These are phyloP conservation scores for Rhododendron mucronatum DNA, from an alignment of 148 eudicot species.

Conservation along the genomic window DNA sequence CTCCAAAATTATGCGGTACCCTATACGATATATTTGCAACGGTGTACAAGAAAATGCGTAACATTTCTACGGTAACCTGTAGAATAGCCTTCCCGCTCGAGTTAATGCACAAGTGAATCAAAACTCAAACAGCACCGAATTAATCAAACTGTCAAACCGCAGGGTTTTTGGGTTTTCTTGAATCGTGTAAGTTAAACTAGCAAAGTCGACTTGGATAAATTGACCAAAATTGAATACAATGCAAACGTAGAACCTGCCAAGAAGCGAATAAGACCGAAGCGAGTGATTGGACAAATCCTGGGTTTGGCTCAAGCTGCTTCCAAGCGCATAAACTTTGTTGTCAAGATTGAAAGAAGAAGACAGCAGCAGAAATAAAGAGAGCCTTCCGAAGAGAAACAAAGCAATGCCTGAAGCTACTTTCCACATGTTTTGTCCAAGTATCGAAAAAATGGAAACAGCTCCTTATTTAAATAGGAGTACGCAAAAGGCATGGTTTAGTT, in stretches of 20 bases:
- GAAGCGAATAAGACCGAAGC: slow-evolving; percentile 11
- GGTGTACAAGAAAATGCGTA: too few relatives aligned
- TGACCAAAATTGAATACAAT: neutral
- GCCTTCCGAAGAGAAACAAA: neutral
- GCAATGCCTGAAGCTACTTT: slow-evolving; percentile 3
- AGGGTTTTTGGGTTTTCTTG: too few relatives aligned
- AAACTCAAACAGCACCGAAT: too few relatives aligned
- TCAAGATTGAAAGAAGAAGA: neutral
- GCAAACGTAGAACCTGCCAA: slow-evolving; percentile 23
- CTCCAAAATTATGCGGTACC: too few relatives aligned
- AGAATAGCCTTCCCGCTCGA: too few relatives aligned
- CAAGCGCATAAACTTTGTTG: slow-evolving; percentile 10
- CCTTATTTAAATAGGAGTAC: neutral
- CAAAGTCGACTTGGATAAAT: neutral
- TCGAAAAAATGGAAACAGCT: neutral
- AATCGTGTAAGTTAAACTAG: too few relatives aligned
- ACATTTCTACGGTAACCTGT: too few relatives aligned
- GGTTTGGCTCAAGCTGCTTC: slow-evolving; percentile 11
- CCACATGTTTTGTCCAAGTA: slow-evolving; percentile 11
- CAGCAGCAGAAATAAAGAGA: neutral
- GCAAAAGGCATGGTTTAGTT: neutral
- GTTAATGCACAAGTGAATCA: too few relatives aligned
- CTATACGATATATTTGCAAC: too few relatives aligned
- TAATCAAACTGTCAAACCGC: too few relatives aligned
- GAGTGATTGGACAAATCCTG: neutral